Conservation (phyloP, 1,284 basidiomycete species). For the Leccinum subrobustum region DNA sequence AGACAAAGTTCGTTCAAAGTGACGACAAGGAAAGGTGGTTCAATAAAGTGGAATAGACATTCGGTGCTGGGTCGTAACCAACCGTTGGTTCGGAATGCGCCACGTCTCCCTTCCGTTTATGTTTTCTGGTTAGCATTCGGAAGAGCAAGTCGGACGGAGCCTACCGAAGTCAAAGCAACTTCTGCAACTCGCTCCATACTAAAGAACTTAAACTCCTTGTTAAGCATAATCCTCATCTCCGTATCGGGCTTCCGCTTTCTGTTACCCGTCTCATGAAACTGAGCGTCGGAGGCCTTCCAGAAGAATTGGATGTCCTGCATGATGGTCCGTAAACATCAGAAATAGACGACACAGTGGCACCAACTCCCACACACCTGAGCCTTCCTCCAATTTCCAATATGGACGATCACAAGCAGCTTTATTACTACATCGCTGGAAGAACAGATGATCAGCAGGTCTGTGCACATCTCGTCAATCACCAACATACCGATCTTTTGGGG, state of each 20-base stretch:
- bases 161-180: constrained; percentile 71
- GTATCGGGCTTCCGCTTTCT: constrained; percentile 94
- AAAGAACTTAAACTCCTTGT: constrained; percentile 94
- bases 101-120: constrained; percentile 74
- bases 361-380: constrained; percentile 63
- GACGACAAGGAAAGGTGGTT: too few species aligned
- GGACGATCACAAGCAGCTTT: constrained; percentile 94
- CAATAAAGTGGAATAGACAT: constrained; percentile 84
- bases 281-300: constrained; percentile 92
- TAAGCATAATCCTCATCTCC: constrained; percentile 98
- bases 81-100: constrained; percentile 94
- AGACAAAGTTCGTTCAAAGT: too few species aligned
- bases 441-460: constrained; percentile 47
- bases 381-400: constrained; percentile 95
- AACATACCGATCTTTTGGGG: constrained; percentile 84
- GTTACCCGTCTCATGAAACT: constrained; percentile 99
- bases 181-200: constrained; percentile 87
- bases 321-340: constrained; percentile 3
- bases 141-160: constrained; percentile 23
- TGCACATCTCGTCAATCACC: neutral
- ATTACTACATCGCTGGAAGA: constrained; percentile 93
- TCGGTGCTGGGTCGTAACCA: constrained; percentile 96
- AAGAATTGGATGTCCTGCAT: constrained; percentile 94
- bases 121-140: constrained; percentile 12
- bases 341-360: neutral